These are phyloP conservation scores for Neonectria faginata DNA, from an alignment of 2,329 filamentous ascomycete species.

Conservation along the genomic window DNA sequence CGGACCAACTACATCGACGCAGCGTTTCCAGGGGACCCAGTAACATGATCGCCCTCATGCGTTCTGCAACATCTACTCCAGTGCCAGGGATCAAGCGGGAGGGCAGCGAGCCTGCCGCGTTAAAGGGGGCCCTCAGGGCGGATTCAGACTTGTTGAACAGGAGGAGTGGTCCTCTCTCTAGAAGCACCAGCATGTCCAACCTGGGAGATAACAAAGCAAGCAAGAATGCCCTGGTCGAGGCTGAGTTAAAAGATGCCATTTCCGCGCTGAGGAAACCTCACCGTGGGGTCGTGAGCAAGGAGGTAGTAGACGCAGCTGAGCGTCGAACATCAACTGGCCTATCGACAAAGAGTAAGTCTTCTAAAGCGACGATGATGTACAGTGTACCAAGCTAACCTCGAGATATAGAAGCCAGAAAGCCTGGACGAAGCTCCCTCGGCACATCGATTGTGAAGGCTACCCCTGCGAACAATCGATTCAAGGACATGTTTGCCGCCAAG, in stretches of 20 bases:
- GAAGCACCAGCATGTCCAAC: conserved; percentile 61
- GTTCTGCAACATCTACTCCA: conserved; percentile 74
- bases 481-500: conserved; percentile 58
- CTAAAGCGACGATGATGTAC: not conserved
- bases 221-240: conserved; percentile 75
- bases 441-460: conserved; percentile 67
- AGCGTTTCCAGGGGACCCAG: conserved; percentile 69
- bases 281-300: conserved; percentile 74
- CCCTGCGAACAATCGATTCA: conserved; percentile 66
- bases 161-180: conserved; percentile 54
- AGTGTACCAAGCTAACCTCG: conserved; percentile 45
- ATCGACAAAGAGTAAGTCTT: conserved; percentile 61
- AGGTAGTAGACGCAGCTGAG: conserved; percentile 75
- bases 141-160: conserved; percentile 53
- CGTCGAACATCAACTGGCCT: conserved; percentile 63
- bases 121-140: conserved; percentile 61
- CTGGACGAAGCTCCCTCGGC: conserved; percentile 52
- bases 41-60: conserved; percentile 71
- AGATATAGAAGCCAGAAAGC: conserved; percentile 64
- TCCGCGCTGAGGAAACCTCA: conserved; percentile 80
- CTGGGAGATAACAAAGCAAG: conserved; percentile 68
- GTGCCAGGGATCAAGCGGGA: conserved; percentile 75
- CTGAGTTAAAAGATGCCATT: conserved; percentile 80
- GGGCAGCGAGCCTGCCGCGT: conserved; percentile 67
- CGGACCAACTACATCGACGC: conserved; percentile 64